Percentiles rank a stretch among this genome's conserved stretches.
These are phyloP conservation scores for Diaporthe citriasiana DNA, from an alignment of 2,329 filamentous ascomycete species.

Conservation along the genomic window DNA sequence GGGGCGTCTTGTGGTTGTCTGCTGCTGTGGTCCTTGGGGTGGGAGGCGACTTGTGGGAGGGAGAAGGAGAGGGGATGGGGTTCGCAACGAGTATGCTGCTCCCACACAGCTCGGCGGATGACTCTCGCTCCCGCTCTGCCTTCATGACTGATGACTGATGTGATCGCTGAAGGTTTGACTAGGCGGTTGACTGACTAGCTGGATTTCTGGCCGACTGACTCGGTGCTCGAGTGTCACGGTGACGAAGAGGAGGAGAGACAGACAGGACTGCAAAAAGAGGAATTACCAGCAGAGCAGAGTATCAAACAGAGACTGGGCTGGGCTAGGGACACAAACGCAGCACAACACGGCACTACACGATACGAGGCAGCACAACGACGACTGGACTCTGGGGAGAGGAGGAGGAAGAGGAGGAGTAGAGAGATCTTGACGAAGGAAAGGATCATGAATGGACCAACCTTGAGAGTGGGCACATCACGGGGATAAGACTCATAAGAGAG, in stretches of 20 bases:
- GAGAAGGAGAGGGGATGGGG: conserved; percentile 34
- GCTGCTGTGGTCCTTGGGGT: conserved; percentile 12
- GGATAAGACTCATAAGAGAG: too few species aligned
- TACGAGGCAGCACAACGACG: not conserved
- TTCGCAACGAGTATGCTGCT: conserved; percentile 41
- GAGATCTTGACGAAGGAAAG: conserved; percentile 10
- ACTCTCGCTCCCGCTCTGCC: conserved; percentile 24
- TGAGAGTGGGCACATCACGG: conserved; percentile 32
- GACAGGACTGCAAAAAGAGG: conserved; percentile 1
- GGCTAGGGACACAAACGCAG: conserved; percentile 10
- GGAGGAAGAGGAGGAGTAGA: not conserved
- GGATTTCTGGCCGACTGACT: not conserved
- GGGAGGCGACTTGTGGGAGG: conserved; percentile 30
- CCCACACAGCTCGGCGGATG: conserved; percentile 38
- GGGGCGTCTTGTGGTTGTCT: conserved; percentile 26
- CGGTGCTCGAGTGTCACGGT: conserved; percentile 6
- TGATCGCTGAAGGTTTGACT: not conserved
- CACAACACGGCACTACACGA: conserved; percentile 4
- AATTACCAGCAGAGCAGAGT: conserved; percentile 14
- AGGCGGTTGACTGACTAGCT: not conserved
- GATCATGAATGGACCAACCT: not conserved
- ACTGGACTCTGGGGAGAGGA: not conserved
- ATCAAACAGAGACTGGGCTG: not conserved
- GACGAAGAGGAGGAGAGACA: not conserved
- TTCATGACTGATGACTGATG: conserved; percentile 37